Percentiles rank a stretch among this genome's conserved stretches.
phyloP scores from a whole-genome alignment of 164 flowering plant species.

The Nelumbo lutea region DNA sequence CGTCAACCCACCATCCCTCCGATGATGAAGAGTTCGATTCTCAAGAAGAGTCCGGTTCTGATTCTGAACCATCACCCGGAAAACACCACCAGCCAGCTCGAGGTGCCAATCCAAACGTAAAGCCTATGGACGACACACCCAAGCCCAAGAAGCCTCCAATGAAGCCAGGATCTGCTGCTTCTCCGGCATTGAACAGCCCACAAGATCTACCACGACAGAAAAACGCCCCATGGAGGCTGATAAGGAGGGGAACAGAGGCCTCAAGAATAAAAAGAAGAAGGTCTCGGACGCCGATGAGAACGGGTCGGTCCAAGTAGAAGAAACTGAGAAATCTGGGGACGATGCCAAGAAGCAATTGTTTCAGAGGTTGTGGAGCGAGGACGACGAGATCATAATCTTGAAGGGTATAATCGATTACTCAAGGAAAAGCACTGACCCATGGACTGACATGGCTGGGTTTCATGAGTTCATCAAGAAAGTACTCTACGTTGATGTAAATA shows the following conservation, averaged over 20 bases:
- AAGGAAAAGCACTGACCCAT: too few species aligned
- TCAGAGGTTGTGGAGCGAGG: too few species aligned
- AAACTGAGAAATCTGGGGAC: too few species aligned
- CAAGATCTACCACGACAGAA: not conserved
- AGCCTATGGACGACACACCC: constrained; percentile 2
- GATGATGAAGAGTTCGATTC: not conserved
- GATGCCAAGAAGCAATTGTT: too few species aligned
- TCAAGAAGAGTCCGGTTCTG: not conserved
- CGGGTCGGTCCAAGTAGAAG: not conserved
- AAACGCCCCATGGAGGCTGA: not conserved
- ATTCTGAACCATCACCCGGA: constrained; percentile 1
- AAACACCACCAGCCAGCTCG: not conserved
- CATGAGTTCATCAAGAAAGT: too few species aligned
- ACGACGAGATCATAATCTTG: too few species aligned
- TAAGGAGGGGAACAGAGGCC: not conserved
- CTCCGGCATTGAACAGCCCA: not conserved
- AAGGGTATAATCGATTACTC: too few species aligned
- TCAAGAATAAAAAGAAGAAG: not conserved
- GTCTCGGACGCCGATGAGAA: not conserved
- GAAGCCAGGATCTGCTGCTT: not conserved
- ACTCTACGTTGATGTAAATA: too few species aligned
- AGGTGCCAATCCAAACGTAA: not conserved
- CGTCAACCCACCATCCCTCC: not conserved
- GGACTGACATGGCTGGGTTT: too few species aligned
- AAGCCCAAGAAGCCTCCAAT: constrained; percentile 1